Evolutionary conservation across 164 flowering plant species (phyloP).

Genomic region (Nymphaea colorata): DNA sequence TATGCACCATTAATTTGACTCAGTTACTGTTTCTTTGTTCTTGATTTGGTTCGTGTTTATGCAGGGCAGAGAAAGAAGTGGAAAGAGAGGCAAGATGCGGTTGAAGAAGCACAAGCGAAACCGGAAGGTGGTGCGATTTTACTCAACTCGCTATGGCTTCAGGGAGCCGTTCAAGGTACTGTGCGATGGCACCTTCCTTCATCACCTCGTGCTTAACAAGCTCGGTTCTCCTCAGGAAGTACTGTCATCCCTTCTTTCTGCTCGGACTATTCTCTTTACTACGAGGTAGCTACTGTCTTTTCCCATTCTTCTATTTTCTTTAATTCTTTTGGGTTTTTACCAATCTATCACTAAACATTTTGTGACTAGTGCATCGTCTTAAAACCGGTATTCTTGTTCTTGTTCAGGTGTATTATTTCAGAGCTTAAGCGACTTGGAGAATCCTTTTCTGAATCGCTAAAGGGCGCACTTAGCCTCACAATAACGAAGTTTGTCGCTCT

Average conservation of each 20-base stretch:
- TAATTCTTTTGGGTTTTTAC: not conserved
- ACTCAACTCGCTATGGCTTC: constrained; percentile 62
- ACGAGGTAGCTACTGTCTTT: constrained; percentile 31
- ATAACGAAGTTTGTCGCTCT: constrained; percentile 38
- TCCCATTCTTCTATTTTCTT: not conserved
- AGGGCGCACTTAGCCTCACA: constrained; percentile 38
- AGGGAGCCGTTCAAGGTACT: constrained; percentile 70
- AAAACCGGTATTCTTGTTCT: too few species aligned
- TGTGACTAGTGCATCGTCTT: too few species aligned
- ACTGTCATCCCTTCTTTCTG: constrained; percentile 37
- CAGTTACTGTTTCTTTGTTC: too few species aligned
- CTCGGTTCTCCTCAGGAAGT: constrained; percentile 35
- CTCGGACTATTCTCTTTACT: constrained; percentile 53
- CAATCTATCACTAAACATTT: too few species aligned
- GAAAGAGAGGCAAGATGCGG: constrained; percentile 34
- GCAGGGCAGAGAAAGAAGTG: not conserved
- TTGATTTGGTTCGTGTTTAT: too few species aligned
- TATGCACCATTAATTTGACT: too few species aligned
- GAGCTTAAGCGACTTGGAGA: constrained; percentile 63
- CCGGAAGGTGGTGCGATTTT: constrained; percentile 50
- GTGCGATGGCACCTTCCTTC: constrained; percentile 81
- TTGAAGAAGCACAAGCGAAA: constrained; percentile 62
- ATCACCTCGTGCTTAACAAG: constrained; percentile 36
- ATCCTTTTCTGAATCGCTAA: constrained; percentile 29
- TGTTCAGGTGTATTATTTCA: constrained; percentile 21